A percentile compares a stretch with the other conserved stretches of the same genome.
Evolutionary conservation across 192 early-diverging fungal genomes (phyloP).

Genomic region (Umbelopsis vinacea): DNA sequence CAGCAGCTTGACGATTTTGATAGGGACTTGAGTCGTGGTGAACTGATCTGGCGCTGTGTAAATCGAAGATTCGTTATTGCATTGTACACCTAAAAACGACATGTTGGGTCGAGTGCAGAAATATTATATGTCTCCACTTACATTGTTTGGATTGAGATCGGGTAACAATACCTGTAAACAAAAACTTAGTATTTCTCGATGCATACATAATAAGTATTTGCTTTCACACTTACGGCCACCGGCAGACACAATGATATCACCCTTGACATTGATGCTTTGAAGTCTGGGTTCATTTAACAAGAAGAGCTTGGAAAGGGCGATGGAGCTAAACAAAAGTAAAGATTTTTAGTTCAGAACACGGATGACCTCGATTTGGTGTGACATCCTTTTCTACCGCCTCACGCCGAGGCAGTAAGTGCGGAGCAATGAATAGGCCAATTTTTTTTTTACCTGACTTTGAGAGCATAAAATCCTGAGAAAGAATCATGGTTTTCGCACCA

Average conservation of each 20-base stretch:
- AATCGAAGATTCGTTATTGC: slow-evolving; percentile 11
- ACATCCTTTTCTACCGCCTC: no score
- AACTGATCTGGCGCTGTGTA: slow-evolving; percentile 76
- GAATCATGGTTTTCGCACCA: slow-evolving; percentile 88
- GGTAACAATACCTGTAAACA: slow-evolving; percentile 55
- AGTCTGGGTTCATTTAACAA: slow-evolving; percentile 69
- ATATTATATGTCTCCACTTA: slow-evolving; percentile 29
- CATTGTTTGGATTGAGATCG: slow-evolving; percentile 52
- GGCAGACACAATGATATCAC: slow-evolving; percentile 69
- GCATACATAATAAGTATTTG: neutral
- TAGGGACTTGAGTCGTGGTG: slow-evolving; percentile 74
- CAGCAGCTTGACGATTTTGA: slow-evolving; percentile 87
- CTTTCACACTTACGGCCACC: slow-evolving; percentile 3
- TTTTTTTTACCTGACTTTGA: slow-evolving; percentile 72
- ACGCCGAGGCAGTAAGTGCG: no score
- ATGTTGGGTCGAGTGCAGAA: neutral
- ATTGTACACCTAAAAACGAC: slow-evolving; percentile 26
- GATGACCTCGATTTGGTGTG: no score
- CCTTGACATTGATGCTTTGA: slow-evolving; percentile 70
- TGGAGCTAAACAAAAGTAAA: slow-evolving; percentile 55
- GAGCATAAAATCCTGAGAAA: slow-evolving; percentile 81
- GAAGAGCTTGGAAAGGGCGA: slow-evolving; percentile 79
- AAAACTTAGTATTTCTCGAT: neutral
- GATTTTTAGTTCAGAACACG: neutral
- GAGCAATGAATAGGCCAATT: no score